Evolutionary conservation across 495 filamentous ascomycete species (phyloP).

Genomic region (Neurospora tetraspora): DNA sequence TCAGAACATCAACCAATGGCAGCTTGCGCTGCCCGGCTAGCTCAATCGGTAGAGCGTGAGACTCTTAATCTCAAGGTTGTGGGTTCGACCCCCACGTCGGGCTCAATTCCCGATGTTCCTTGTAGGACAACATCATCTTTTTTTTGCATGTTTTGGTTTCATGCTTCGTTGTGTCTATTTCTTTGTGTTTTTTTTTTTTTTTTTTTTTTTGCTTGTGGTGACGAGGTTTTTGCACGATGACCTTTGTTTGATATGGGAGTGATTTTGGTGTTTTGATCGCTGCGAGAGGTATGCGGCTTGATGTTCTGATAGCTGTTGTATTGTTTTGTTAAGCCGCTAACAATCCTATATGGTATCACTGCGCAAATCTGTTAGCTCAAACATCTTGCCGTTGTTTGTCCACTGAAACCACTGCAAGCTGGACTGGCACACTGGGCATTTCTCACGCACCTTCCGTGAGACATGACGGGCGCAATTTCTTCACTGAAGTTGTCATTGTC

Average conservation of each 20-base stretch:
- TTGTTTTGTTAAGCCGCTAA: no score
- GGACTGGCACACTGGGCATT: neutral
- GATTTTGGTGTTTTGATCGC: neutral
- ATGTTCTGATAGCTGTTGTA: no score
- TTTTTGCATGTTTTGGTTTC: neutral
- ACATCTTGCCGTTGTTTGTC: neutral
- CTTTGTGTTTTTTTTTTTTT: neutral
- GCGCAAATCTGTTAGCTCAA: neutral
- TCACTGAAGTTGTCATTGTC: neutral
- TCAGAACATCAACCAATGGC: neutral
- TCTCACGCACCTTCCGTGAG: neutral
- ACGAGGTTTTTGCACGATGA: neutral
- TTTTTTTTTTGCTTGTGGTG: neutral
- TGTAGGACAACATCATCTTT: neutral
- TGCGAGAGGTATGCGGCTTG: neutral
- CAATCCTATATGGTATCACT: no score
- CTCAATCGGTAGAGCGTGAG: constrained; percentile 69
- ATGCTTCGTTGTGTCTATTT: neutral
- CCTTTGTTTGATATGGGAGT: neutral
- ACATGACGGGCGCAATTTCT: neutral
- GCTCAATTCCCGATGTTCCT: neutral
- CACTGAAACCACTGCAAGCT: neutral
- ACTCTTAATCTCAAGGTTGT: constrained; percentile 44
- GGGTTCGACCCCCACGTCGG: neutral
- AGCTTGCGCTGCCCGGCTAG: constrained; percentile 33